Evolutionary conservation across 2,329 filamentous ascomycete species (phyloP).

Genomic region (Claviceps arundinis): DNA sequence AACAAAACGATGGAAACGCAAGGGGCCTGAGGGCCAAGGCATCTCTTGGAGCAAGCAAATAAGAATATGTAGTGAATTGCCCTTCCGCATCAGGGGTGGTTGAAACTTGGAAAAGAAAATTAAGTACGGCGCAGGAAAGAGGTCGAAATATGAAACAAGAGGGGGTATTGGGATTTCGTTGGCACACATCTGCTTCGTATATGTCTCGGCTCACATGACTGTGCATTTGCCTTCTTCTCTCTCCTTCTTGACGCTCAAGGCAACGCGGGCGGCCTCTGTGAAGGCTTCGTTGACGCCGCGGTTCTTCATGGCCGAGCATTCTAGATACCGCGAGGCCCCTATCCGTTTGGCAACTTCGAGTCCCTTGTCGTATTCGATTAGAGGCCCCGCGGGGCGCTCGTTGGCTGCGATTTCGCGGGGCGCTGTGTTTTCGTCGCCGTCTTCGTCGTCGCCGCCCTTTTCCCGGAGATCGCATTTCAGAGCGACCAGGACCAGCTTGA

Average conservation of each 20-base stretch:
- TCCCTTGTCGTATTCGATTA: slow-evolving; percentile 84
- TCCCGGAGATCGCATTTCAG: slow-evolving; percentile 95
- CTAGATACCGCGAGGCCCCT: slow-evolving; percentile 84
- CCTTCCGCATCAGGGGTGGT: too few relatives aligned
- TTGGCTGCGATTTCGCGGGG: slow-evolving; percentile 13
- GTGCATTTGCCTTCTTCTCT: slow-evolving; percentile 48
- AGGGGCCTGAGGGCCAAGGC: too few relatives aligned
- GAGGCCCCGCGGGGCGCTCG: slow-evolving; percentile 47
- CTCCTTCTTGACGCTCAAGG: slow-evolving; percentile 58
- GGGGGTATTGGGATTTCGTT: slow-evolving; percentile 3
- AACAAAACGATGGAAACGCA: too few relatives aligned
- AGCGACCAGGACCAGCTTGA: slow-evolving; percentile 88
- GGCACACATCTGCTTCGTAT: neutral
- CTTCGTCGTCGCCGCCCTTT: slow-evolving; percentile 57
- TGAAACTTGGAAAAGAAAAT: neutral
- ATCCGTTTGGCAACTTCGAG: slow-evolving; percentile 85
- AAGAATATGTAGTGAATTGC: too few relatives aligned
- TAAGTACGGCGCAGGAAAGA: neutral
- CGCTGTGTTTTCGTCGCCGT: slow-evolving; percentile 36
- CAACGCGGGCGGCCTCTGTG: slow-evolving; percentile 91
- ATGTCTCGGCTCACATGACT: slow-evolving; percentile 36
- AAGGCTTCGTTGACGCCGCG: slow-evolving; percentile 97
- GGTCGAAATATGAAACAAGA: neutral
- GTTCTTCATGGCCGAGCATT: slow-evolving; percentile 98
- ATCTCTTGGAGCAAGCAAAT: too few relatives aligned